Evolutionary conservation across 352 stramenopile genomes (phyloP).

Genomic region (Phytophthora sp.): DNA sequence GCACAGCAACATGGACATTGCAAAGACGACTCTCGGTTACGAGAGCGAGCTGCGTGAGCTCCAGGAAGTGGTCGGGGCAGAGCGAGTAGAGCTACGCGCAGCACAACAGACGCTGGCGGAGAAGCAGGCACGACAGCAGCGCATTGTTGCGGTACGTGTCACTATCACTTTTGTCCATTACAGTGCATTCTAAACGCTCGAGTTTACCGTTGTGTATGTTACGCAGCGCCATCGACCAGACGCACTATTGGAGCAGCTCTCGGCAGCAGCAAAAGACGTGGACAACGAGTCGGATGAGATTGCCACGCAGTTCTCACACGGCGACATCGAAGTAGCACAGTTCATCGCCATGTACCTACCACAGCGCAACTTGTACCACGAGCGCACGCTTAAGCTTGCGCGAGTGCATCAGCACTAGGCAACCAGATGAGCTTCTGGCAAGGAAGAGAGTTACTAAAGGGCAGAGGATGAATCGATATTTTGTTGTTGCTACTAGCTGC

Average conservation of each 20-base stretch:
- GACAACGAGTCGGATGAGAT: conserved; percentile 78
- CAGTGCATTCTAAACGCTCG: background rate
- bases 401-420: conserved; percentile 65
- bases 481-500: conserved; percentile 1
- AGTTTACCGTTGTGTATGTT: conserved; percentile 12
- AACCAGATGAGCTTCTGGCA: conserved; percentile 1
- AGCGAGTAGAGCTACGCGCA: conserved; percentile 53
- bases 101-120: conserved; percentile 65
- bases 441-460: background rate
- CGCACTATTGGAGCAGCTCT: conserved; percentile 72
- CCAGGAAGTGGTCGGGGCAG: conserved; percentile 54
- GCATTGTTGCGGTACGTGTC: conserved; percentile 63
- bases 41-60: conserved; percentile 58
- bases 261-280: conserved; percentile 57
- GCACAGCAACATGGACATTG: conserved; percentile 79
- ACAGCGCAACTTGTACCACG: conserved; percentile 75
- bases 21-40: conserved; percentile 68
- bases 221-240: conserved; percentile 71
- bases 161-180: background rate
- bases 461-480: conserved; percentile 19
- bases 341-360: conserved; percentile 75
- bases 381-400: conserved; percentile 79
- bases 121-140: conserved; percentile 76
- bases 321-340: conserved; percentile 68
- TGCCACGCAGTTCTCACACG: conserved; percentile 73